Base-by-base conservation (phyloP, 345 rosid genomes). In the Boechera divaricarpa region DNA sequence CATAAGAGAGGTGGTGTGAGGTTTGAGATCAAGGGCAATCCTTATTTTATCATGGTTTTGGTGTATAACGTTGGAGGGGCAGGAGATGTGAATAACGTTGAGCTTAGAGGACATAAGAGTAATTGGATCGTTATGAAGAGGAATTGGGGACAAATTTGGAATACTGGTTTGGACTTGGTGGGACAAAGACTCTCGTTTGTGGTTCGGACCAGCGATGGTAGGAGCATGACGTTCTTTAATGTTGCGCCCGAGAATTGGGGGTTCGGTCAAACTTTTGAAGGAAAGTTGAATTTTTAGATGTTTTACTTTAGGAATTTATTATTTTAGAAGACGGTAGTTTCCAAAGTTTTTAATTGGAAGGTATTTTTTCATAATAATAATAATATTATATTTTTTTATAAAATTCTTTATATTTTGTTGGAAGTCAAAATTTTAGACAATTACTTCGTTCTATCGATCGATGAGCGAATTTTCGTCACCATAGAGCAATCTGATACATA, bases 121-220 rank as follows among this genome's bases (percentile, higher is more conserved):
- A 35, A 18, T 0, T 87, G 95, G 95, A 16, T 54, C 1, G 45
- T 11, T 2, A 88, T 90, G 95, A 4, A 0, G 0, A 81, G 86
- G 29, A 85, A 87, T 15, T 90, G 92, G 94, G 92, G 94, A 0
- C 89, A 85, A 36, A 84, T 77, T 55, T 87, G 92, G 94, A 63
- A 74, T 28, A 66, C 71, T 1, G 82, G 73, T 7, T 13, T 7
- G 0, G 2, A 10, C 0, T 54, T 90, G 55, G 54, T 56, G 0
- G 90, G 94, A 33, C 90, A 85, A 60, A 55, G 79, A 3, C 76
- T 87, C 72, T 83, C 89, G 2, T 90, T 90, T 26, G 62, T 32
- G 26, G 84, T 85, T 11, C 79, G 77, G 6, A 79, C 84, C 0
- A 84, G 89, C 15, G 87, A 87, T 52, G 76, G 82, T 5, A 77